Conservation (phyloP, 2,329 filamentous ascomycete genomes). For the Epichloe baconii region DNA sequence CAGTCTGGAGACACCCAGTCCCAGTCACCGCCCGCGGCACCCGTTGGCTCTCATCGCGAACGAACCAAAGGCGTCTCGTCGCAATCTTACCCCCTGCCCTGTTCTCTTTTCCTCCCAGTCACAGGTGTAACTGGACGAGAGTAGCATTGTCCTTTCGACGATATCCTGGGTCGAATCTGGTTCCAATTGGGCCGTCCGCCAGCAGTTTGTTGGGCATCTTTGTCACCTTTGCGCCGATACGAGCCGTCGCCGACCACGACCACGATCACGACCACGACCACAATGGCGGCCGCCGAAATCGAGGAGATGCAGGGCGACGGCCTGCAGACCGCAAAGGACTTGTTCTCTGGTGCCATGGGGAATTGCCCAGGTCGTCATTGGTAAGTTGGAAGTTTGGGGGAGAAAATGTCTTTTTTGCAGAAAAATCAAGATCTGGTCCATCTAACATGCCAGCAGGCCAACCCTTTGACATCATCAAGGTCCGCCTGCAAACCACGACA, state of each 20-base stretch:
- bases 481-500: conserved; percentile 80
- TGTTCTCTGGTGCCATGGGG: conserved; percentile 80
- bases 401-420: not conserved
- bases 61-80: not conserved
- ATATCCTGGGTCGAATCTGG: too few relatives aligned
- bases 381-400: conserved; percentile 31
- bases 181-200: not conserved
- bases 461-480: conserved; percentile 88
- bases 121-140: not conserved
- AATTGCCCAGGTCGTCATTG: conserved; percentile 84
- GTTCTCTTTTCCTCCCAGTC: not conserved
- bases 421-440: too few relatives aligned
- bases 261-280: not conserved
- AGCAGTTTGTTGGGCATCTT: too few relatives aligned
- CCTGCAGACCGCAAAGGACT: conserved; percentile 66
- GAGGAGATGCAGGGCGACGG: conserved; percentile 15
- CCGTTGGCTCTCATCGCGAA: not conserved
- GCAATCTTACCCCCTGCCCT: too few relatives aligned
- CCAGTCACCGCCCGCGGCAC: not conserved
- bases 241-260: not conserved
- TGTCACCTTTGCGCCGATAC: not conserved
- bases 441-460: conserved; percentile 33
- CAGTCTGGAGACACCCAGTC: not conserved
- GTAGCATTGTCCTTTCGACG: not conserved
- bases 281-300: conserved; percentile 4